Percentiles rank a stretch among this genome's conserved stretches.
These are phyloP conservation scores for Thamnidium elegans DNA, from an alignment of 192 early-diverging fungal species.

Conservation along the genomic window DNA sequence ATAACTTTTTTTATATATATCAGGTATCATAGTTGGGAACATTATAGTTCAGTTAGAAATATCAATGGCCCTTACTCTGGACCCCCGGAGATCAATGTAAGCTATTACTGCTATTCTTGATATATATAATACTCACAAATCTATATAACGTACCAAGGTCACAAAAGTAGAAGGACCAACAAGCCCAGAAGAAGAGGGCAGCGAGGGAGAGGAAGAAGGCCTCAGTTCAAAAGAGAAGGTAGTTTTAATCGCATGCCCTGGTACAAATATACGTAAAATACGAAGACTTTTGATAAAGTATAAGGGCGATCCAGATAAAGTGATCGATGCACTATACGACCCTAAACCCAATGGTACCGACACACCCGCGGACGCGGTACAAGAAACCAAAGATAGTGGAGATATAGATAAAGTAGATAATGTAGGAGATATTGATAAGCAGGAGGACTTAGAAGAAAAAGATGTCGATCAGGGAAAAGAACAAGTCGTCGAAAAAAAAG, in stretches of 20 bases:
- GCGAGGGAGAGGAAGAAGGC: conserved; percentile 14
- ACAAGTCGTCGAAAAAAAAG: neutral
- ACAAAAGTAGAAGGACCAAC: neutral
- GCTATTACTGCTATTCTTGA: too few species aligned
- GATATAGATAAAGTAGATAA: neutral
- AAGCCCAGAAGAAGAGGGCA: conserved; percentile 12
- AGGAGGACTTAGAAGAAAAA: neutral
- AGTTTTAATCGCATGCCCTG: conserved; percentile 57
- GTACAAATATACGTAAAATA: conserved; percentile 43
- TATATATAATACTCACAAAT: too few species aligned
- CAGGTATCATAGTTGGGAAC: conserved; percentile 74
- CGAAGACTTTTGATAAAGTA: conserved; percentile 47
- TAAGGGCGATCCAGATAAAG: conserved; percentile 43
- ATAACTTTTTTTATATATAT: too few species aligned
- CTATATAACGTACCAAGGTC: neutral
- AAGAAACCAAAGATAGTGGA: neutral
- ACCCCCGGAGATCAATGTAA: conserved; percentile 55
- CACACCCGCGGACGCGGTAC: neutral
- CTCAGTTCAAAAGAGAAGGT: conserved; percentile 49
- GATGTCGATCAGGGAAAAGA: neutral
- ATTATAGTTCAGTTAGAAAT: conserved; percentile 74
- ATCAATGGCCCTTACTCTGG: conserved; percentile 60
- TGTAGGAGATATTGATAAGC: neutral
- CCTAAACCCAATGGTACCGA: neutral
- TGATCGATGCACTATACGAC: conserved; percentile 53